These are phyloP conservation scores for Alternaria triticimaculans DNA, from an alignment of 2,329 filamentous ascomycete species.

Conservation along the genomic window DNA sequence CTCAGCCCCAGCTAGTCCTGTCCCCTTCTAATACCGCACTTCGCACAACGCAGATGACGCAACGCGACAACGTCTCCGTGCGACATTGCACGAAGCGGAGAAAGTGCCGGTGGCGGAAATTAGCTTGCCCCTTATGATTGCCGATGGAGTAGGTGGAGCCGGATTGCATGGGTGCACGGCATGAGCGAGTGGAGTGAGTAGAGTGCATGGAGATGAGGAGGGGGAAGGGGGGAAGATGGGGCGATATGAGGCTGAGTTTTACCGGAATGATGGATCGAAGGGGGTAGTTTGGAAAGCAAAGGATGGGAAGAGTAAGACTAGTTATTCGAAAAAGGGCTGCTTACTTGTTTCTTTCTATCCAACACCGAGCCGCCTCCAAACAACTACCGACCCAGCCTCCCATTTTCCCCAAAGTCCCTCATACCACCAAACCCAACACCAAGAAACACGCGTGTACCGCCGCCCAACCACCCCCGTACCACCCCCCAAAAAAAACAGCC, in stretches of 20 bases:
- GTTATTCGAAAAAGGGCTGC: no score
- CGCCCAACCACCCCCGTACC: not conserved
- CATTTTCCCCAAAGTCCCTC: no score
- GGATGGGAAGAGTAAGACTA: no score
- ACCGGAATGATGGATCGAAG: no score
- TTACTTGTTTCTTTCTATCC: rapidly evolving
- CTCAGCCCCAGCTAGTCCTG: not conserved
- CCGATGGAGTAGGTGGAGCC: not conserved
- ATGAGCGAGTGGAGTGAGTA: no score
- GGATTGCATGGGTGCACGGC: not conserved
- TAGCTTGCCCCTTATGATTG: not conserved
- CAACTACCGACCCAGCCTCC: no score
- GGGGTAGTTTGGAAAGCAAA: no score
- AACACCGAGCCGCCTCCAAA: no score
- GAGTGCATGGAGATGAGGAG: not conserved
- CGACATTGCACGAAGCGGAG: not conserved
- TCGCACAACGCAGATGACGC: not conserved
- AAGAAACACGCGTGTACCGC: not conserved
- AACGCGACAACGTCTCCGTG: not conserved
- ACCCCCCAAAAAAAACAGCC: not conserved
- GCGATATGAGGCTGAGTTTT: no score
- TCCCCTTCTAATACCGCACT: no score
- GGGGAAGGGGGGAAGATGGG: no score
- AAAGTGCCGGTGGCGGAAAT: not conserved
- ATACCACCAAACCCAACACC: not conserved